Conservation (phyloP, 2,329 filamentous ascomycete species). For the Claviceps quebecensis region DNA sequence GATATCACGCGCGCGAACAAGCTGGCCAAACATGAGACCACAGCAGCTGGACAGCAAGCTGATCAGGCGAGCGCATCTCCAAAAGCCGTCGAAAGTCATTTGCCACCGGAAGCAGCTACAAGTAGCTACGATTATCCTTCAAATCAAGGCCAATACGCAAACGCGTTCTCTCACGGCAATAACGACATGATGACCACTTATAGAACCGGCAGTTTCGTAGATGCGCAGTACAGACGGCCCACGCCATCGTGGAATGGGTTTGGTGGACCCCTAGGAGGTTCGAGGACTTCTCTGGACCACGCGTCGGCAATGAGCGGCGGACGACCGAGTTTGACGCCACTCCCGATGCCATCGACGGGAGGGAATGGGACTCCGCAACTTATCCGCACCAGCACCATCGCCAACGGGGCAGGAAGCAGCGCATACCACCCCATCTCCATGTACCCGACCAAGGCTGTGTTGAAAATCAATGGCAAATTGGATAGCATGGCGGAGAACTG, state of each 20-base stretch:
- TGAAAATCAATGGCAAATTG: slow-evolving; percentile 78
- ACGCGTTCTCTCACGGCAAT: slow-evolving; percentile 25
- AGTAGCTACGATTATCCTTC: slow-evolving; percentile 33
- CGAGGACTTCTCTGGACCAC: slow-evolving; percentile 29
- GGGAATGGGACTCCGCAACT: slow-evolving; percentile 29
- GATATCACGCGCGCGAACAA: slow-evolving; percentile 26
- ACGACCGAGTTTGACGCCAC: slow-evolving; percentile 31
- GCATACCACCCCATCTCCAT: slow-evolving; percentile 67
- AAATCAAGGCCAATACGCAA: slow-evolving; percentile 26
- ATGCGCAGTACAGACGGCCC: slow-evolving; percentile 30
- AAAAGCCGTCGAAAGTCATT: slow-evolving; percentile 25
- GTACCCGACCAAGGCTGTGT: slow-evolving; percentile 68
- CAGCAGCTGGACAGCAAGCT: slow-evolving; percentile 21
- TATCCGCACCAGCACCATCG: slow-evolving; percentile 41
- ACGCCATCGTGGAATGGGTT: slow-evolving; percentile 29
- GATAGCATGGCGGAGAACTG: slow-evolving; percentile 72
- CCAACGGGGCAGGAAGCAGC: slow-evolving; percentile 21
- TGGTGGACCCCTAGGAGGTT: slow-evolving; percentile 24
- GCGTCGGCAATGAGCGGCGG: slow-evolving; percentile 22
- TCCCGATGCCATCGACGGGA: slow-evolving; percentile 32
- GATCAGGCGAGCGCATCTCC: slow-evolving; percentile 28
- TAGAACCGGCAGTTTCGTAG: slow-evolving; percentile 36
- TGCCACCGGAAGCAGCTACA: slow-evolving; percentile 25
- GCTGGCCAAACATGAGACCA: slow-evolving; percentile 22
- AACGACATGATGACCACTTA: slow-evolving; percentile 43